Base-by-base conservation (phyloP, 768 basidiomycete species). In the Suillus americanus region DNA sequence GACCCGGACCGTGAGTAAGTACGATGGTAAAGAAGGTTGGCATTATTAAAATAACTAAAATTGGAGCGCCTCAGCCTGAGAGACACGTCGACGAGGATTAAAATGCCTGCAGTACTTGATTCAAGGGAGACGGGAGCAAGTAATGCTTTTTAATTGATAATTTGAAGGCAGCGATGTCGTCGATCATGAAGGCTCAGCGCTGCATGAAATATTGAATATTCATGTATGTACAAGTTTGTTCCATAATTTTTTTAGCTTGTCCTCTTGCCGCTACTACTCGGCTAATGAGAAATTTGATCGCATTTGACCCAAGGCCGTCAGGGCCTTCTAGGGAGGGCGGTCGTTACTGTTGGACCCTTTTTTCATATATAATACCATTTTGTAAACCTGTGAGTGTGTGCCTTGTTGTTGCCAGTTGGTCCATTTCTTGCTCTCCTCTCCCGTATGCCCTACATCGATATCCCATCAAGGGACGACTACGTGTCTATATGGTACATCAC, bases 401-500 rank as follows among this genome's bases (percentile, higher is more conserved):
- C 54, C 28, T 40, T 60, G 25, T 45, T 59, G 18, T 41, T n/a
- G n/a, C n/a, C n/a, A n/a, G n/a, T n/a, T 23, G 23, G 35, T 60
- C 35, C 23, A 25, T 40, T 60, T 45, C 40, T 62, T n/a, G 25
- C 64, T 30, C 57, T 33, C 23, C 48, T 33, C 53, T 54, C 62
- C 71, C 66, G 64, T 35, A 91, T 91, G 90, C 89, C 90, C 57
- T 87, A 79, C 78, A 82, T 92, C 72, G 87, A 91, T 72, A 71
- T 92, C 64, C 77, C 85, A 67, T 84, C 85, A 66, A 70, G 73
- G 41, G 83, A 86, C 68, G 90, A 91, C 81, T 86, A 86, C 73
- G 87, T 86, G 60, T 86, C 89, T 23, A 83, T 92, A 63, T 88
- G 82, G 82, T 93, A 92, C 78, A 82, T 72, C 62, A 90, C 91